Conservation (phyloP, 257 asterid species). For the Penstemon davidsonii region DNA sequence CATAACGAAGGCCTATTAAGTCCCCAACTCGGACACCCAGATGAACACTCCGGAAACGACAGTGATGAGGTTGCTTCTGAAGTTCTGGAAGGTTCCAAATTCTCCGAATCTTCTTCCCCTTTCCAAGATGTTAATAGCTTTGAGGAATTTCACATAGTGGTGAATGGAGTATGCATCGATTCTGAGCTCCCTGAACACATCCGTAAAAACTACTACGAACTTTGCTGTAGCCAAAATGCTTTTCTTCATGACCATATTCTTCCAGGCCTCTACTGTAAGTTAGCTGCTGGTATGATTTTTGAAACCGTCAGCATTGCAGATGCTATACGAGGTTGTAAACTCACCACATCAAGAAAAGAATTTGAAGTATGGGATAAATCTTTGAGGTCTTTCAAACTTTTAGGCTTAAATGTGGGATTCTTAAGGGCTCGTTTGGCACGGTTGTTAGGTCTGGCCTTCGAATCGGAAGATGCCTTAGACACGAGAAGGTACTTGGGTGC, state of each 20-base stretch:
- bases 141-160: constrained; percentile 38
- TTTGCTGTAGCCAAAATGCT: constrained; percentile 38
- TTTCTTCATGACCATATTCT: constrained; percentile 59
- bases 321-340: constrained; percentile 48
- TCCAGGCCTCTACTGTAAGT: constrained; percentile 59
- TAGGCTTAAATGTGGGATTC: constrained; percentile 68
- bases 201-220: constrained; percentile 39
- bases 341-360: constrained; percentile 49
- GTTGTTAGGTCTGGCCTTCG: constrained; percentile 48
- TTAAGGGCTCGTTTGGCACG: constrained; percentile 47
- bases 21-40: constrained; percentile 25
- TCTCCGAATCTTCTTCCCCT: constrained; percentile 20
- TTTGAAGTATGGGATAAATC: constrained; percentile 76
- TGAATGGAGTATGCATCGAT: constrained; percentile 39
- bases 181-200: constrained; percentile 41
- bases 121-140: constrained; percentile 37
- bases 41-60: constrained; percentile 42
- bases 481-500: constrained; percentile 48
- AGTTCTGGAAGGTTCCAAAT: constrained; percentile 37
- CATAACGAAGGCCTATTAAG: constrained; percentile 20
- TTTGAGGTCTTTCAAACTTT: constrained; percentile 61
- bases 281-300: constrained; percentile 59
- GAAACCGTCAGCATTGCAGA: constrained; percentile 52
- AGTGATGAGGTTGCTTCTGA: constrained; percentile 50
- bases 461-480: constrained; percentile 47